A percentile compares a stretch with the other conserved stretches of the same genome.
phyloP scores from a whole-genome alignment of 345 rosid species.

The Populus simonii region DNA sequence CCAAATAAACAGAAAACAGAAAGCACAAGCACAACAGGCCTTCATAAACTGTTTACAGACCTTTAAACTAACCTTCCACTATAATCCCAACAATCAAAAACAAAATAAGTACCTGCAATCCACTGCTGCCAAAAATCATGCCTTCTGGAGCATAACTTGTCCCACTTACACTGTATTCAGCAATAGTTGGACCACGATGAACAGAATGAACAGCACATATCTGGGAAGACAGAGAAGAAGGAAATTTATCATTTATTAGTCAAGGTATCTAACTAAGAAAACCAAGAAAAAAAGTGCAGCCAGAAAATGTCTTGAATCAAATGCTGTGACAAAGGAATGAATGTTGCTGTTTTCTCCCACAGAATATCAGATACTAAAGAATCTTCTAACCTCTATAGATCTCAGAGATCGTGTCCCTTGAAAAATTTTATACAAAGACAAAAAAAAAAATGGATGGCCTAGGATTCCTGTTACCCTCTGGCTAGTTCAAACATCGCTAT shows the following conservation, averaged over 20 bases:
- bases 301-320: neutral
- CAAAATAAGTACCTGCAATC: conserved; percentile 53
- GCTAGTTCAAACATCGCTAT: neutral
- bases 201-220: conserved; percentile 79
- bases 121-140: conserved; percentile 59
- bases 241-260: neutral
- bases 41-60: neutral
- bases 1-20: neutral
- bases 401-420: neutral
- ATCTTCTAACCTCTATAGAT: neutral
- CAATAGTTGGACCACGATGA: conserved; percentile 55
- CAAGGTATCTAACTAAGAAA: neutral
- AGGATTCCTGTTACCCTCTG: neutral
- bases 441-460: neutral
- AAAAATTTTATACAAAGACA: neutral
- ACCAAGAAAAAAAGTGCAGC: neutral
- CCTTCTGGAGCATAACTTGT: conserved; percentile 99
- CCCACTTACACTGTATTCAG: conserved; percentile 82
- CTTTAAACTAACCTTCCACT: neutral
- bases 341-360: neutral
- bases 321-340: neutral
- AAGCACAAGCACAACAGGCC: neutral
- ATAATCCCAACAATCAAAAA: neutral
- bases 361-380: neutral
- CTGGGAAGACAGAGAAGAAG: conserved; percentile 40